phyloP scores from a whole-genome alignment of 768 basidiomycete species.

The Lactarius trivialis region DNA sequence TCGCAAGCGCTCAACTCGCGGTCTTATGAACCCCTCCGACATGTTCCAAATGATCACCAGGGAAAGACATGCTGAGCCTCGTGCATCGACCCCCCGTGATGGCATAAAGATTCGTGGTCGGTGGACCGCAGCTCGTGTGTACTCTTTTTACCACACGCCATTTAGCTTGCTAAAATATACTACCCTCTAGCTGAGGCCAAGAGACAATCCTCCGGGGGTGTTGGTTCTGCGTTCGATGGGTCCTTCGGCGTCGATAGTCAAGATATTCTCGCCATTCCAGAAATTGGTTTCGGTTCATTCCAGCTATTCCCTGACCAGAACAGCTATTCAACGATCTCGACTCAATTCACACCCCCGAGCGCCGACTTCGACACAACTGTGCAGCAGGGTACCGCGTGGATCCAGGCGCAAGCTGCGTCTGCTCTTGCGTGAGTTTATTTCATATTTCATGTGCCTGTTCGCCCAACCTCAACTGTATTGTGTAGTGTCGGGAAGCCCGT shows the following conservation, averaged over 20 bases:
- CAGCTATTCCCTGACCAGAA: conserved; percentile 37
- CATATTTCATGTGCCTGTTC: not conserved
- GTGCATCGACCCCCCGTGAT: not conserved
- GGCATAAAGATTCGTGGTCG: conserved; percentile 25
- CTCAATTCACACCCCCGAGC: conserved; percentile 4
- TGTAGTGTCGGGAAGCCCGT: conserved; percentile 31
- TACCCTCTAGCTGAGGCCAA: conserved; percentile 12
- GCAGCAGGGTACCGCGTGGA: conserved; percentile 30
- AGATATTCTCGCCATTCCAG: conserved; percentile 32
- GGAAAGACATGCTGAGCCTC: conserved; percentile 15
- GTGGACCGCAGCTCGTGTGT: conserved; percentile 25
- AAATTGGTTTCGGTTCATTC: conserved; percentile 34
- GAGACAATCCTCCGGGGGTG: not conserved
- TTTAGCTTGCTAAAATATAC: not conserved
- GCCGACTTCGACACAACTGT: conserved; percentile 25
- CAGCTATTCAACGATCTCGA: conserved; percentile 24
- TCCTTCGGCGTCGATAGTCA: conserved; percentile 34
- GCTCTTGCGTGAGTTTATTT: conserved; percentile 19
- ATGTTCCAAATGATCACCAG: conserved; percentile 21
- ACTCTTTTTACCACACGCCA: not conserved
- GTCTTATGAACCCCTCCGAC: conserved; percentile 21
- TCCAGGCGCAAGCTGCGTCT: conserved; percentile 26
- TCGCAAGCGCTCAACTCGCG: conserved; percentile 12
- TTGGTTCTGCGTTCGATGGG: conserved; percentile 33
- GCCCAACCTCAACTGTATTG: not conserved